These are phyloP conservation scores for Nepenthes mirabilis DNA, from an alignment of 148 eudicot species.

Conservation along the genomic window DNA sequence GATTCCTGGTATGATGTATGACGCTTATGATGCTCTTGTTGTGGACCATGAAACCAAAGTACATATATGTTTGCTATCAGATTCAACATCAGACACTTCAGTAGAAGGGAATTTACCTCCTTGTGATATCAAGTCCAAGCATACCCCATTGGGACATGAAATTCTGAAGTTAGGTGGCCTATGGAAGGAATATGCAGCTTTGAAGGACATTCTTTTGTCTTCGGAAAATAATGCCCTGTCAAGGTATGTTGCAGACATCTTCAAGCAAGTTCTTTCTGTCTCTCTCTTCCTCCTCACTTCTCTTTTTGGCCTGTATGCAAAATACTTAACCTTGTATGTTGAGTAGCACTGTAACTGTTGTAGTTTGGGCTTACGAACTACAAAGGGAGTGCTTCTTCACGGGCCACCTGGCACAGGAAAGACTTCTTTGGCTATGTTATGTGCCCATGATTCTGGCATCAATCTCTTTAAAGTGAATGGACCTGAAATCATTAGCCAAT, in stretches of 20 bases:
- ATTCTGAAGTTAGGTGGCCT: constrained; percentile 53
- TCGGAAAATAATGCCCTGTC: constrained; percentile 36
- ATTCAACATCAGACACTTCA: constrained; percentile 18
- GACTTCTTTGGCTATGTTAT: constrained; percentile 68
- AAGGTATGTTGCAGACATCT: constrained; percentile 29
- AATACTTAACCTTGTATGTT: constrained; percentile 9
- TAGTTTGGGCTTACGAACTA: constrained; percentile 75
- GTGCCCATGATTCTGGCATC: constrained; percentile 77
- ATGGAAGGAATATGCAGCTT: constrained; percentile 51
- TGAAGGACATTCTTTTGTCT: constrained; percentile 57
- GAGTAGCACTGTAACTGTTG: constrained; percentile 23
- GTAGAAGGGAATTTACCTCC: constrained; percentile 10
- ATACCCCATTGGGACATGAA: constrained; percentile 17
- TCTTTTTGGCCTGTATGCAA: neutral
- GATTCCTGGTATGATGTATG: constrained; percentile 12
- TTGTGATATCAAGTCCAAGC: constrained; percentile 13
- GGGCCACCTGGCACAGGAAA: constrained; percentile 98
- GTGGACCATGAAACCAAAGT: constrained; percentile 47
- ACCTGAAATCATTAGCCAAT: constrained; percentile 70
- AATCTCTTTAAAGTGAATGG: constrained; percentile 76
- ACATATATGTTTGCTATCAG: constrained; percentile 24
- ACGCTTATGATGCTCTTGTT: constrained; percentile 27
- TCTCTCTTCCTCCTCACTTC: neutral
- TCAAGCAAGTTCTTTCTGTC: too few species aligned
- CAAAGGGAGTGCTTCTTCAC: constrained; percentile 93